Evolutionary conservation across 495 filamentous ascomycete species (phyloP).

Genomic region (Endocarpon pusillum): DNA sequence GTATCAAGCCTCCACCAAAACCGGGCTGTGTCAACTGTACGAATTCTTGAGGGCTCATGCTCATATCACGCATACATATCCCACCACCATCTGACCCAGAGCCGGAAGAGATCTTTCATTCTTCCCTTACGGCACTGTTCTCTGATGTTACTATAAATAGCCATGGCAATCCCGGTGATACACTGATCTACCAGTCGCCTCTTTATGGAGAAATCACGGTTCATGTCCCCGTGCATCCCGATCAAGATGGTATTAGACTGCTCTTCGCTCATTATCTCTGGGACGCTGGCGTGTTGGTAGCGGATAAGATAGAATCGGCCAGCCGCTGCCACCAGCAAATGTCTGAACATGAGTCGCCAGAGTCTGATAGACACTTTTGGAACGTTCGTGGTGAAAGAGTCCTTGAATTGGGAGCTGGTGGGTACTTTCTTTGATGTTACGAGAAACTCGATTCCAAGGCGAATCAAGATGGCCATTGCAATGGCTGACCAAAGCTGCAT

Average conservation of each 20-base stretch:
- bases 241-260: conserved; percentile 33
- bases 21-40: too few species aligned
- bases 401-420: conserved; percentile 46
- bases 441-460: not conserved
- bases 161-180: conserved; percentile 55
- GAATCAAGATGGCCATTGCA: conserved; percentile 2
- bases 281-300: conserved; percentile 62
- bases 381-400: conserved; percentile 32
- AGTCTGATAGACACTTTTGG: conserved; percentile 22
- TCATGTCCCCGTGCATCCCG: conserved; percentile 24
- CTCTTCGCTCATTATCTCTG: conserved; percentile 77
- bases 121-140: conserved; percentile 53
- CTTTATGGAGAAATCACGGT: conserved; percentile 35
- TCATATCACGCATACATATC: not conserved
- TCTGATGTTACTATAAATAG: conserved; percentile 54
- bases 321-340: conserved; percentile 4
- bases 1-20: too few species aligned
- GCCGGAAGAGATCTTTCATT: conserved; percentile 47
- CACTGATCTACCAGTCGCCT: conserved; percentile 49
- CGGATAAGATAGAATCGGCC: conserved; percentile 44
- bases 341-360: conserved; percentile 4
- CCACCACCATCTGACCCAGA: not conserved
- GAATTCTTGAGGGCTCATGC: too few species aligned
- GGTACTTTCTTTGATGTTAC: conserved; percentile 10
- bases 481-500: too few species aligned